Conservation (phyloP, 352 stramenopile genomes). For the Phytophthora megakarya region DNA sequence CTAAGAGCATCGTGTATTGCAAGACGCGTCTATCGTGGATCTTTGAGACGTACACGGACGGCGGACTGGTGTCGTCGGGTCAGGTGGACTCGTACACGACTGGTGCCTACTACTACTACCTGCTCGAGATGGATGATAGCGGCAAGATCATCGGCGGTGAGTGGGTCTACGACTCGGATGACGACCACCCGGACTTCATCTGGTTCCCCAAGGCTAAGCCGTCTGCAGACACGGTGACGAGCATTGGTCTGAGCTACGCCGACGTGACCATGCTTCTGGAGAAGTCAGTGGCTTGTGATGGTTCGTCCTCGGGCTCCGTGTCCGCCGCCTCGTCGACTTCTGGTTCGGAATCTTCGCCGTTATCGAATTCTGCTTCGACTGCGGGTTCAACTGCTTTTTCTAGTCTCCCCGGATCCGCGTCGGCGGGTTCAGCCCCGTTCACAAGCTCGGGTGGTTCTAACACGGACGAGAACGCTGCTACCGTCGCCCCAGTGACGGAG, state of each 20-base stretch:
- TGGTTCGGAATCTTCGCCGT: constrained; percentile 1
- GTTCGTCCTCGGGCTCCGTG: constrained; percentile 14
- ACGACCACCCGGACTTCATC: constrained; percentile 43
- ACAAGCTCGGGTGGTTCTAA: constrained; percentile 5
- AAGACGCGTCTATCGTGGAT: constrained; percentile 52
- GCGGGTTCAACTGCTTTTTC: constrained; percentile 15
- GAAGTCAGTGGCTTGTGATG: constrained; percentile 28
- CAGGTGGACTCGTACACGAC: constrained; percentile 35
- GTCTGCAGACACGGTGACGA: constrained; percentile 23
- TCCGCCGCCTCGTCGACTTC: constrained; percentile 6
- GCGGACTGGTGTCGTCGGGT: constrained; percentile 32
- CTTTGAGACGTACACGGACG: constrained; percentile 42
- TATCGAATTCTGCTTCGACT: constrained; percentile 11
- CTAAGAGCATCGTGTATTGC: constrained; percentile 49
- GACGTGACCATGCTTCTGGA: constrained; percentile 37
- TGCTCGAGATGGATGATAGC: constrained; percentile 43
- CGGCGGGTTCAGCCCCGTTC: constrained; percentile 14
- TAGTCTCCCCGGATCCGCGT: constrained; percentile 12
- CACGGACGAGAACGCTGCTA: constrained; percentile 11
- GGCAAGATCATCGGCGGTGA: constrained; percentile 46
- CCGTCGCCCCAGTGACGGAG: constrained; percentile 21
- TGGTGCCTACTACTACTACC: constrained; percentile 36
- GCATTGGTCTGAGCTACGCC: constrained; percentile 39
- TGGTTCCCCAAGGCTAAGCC: constrained; percentile 41
- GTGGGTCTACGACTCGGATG: constrained; percentile 41